Evolutionary conservation across 208 protist species (phyloP).

Genomic region (Entamoeba moshkovskii): DNA sequence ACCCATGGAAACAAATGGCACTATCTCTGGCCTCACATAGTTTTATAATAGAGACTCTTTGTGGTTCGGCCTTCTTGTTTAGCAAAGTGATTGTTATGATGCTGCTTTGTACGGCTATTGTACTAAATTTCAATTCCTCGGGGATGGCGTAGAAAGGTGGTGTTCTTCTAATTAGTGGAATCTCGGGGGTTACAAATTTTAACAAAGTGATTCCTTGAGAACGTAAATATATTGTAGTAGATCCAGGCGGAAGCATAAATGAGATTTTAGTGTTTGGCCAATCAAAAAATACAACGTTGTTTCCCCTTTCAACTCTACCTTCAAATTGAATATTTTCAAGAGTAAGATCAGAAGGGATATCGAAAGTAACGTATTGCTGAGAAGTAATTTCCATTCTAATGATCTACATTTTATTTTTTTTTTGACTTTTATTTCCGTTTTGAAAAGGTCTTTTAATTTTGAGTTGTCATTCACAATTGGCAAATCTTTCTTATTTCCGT

Average conservation of each 20-base stretch:
- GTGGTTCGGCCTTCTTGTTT: background rate
- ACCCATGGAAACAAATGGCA: background rate
- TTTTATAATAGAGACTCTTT: background rate
- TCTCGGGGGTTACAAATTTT: background rate
- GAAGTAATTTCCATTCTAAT: background rate
- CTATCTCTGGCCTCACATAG: background rate
- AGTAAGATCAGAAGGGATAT: background rate
- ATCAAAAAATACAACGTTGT: background rate
- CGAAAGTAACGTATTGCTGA: background rate
- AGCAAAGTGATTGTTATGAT: background rate
- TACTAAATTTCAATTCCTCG: background rate
- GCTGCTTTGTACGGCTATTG: background rate
- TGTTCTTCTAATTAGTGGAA: background rate
- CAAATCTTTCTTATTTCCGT: too few relatives aligned
- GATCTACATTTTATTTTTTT: too few relatives aligned
- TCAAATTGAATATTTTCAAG: background rate
- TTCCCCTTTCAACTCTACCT: background rate
- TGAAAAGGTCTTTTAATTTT: too few relatives aligned
- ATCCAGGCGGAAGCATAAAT: background rate
- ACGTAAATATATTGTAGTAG: background rate
- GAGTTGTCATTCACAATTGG: too few relatives aligned
- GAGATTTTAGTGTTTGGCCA: background rate
- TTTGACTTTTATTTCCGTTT: too few relatives aligned
- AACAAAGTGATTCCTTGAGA: background rate
- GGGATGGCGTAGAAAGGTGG: background rate